Base-by-base conservation (phyloP, 2,329 filamentous ascomycete genomes). In the Immersiporthe knoxdaviesiana region DNA sequence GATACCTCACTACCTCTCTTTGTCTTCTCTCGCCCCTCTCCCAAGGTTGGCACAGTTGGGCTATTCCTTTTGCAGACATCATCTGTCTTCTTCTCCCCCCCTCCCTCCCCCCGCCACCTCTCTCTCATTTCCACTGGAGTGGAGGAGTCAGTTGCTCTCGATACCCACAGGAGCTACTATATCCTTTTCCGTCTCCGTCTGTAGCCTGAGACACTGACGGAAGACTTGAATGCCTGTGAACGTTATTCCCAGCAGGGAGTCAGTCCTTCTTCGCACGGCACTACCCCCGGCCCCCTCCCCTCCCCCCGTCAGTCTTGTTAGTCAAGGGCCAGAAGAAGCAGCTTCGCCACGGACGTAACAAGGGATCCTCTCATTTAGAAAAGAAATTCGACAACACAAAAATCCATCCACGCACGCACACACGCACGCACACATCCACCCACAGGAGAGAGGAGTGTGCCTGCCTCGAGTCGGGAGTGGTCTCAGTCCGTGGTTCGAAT, bases 41-140 rank as follows among this genome's bases (percentile, higher is more conserved):
- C 18, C 18, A 47, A 47, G 6, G 44, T n/a, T 11, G 41, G 41
- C 41, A 44, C 41, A 12, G 41, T 47, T 50, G 59, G n/a, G 64
- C 69, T 66, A 69, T 67, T 71, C 69, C 69, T 65, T 59, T 67
- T 71, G 69, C 69, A 71, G 69, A 66, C 63, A 67, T 47, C 18
- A 65, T 47, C 21, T 16, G 66, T 24, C 63, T 47, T 63, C 66
- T 27, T 39, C 32, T 39, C 12, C 2, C 7, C 11, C 37, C 11
- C 37, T 39, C 37, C 18, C 7, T 37, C 24, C 16, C 56, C 39
- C 21, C 16, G 16, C 16, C 41, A 7, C 8, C 41, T 44, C 41
- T 21, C 41, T 21, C 16, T 21, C 8, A 3, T 35, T 12, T 47
- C 21, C 18, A 47, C 7, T 47, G 7, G 54, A 66, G 63, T 62